Percentiles rank a stretch among this genome's conserved stretches.
phyloP scores from a whole-genome alignment of 2,329 filamentous ascomycete genomes.

The Alternaria sp. region DNA sequence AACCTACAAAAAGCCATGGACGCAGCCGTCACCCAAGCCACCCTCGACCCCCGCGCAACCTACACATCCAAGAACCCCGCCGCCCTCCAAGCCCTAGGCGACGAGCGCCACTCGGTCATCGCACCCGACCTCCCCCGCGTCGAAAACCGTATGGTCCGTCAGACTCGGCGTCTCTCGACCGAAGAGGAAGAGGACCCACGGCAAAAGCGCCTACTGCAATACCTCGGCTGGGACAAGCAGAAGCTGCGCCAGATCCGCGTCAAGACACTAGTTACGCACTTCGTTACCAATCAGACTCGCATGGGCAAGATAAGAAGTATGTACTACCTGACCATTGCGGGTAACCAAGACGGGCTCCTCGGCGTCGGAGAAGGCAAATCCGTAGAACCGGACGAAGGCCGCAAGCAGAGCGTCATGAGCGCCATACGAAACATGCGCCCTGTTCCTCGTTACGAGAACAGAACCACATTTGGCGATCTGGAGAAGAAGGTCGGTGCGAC shows the following conservation, averaged over 20 bases:
- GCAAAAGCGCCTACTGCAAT: slow-evolving; percentile 60
- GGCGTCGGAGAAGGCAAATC: slow-evolving; percentile 92
- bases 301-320: slow-evolving; percentile 86
- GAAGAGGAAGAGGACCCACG: slow-evolving; percentile 54
- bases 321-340: slow-evolving; percentile 81
- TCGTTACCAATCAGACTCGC: slow-evolving; percentile 90
- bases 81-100: slow-evolving; percentile 56
- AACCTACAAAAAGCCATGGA: slow-evolving; percentile 35
- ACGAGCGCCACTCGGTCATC: slow-evolving; percentile 53
- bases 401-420: slow-evolving; percentile 74
- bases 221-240: slow-evolving; percentile 60
- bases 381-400: slow-evolving; percentile 71
- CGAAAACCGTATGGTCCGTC: slow-evolving; percentile 46
- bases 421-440: slow-evolving; percentile 93
- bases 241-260: slow-evolving; percentile 62
- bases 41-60: slow-evolving; percentile 51
- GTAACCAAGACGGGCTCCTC: slow-evolving; percentile 83
- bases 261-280: slow-evolving; percentile 76
- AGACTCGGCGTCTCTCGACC: slow-evolving; percentile 37
- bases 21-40: slow-evolving; percentile 41
- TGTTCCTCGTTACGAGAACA: slow-evolving; percentile 86
- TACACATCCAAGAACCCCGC: slow-evolving; percentile 59
- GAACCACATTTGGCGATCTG: slow-evolving; percentile 88
- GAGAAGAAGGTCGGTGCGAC: slow-evolving; percentile 85
- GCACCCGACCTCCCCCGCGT: slow-evolving; percentile 60